Percentiles rank a stretch among this genome's conserved stretches.
These are phyloP conservation scores for Asterochloris sp. DNA, from an alignment of 139 green algal genomes.

Conservation along the genomic window DNA sequence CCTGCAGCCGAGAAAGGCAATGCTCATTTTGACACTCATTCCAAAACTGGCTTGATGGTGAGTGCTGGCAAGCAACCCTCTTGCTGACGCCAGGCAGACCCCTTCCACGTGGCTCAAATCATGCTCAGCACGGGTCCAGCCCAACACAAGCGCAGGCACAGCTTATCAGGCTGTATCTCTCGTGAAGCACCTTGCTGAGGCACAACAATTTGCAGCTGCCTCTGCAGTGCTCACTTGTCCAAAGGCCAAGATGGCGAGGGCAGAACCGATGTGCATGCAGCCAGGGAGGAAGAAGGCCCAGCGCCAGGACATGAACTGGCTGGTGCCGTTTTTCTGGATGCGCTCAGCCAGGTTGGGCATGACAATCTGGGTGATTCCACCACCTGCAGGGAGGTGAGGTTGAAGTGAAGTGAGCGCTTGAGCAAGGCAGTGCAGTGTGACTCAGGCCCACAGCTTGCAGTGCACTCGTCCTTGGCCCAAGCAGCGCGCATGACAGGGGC, in stretches of 20 bases:
- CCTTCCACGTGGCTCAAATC: not conserved
- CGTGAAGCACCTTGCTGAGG: too few species aligned
- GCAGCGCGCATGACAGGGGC: not conserved
- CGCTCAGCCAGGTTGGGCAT: slow-evolving; percentile 86
- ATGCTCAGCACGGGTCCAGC: not conserved
- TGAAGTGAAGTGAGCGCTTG: not conserved
- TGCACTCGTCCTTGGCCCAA: too few species aligned
- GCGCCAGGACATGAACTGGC: slow-evolving; percentile 76
- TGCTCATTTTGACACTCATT: not conserved
- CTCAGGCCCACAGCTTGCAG: not conserved
- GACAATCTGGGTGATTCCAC: slow-evolving; percentile 85
- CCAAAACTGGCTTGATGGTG: not conserved
- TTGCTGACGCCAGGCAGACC: not conserved
- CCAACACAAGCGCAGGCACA: too few species aligned
- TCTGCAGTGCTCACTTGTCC: slow-evolving; percentile 24
- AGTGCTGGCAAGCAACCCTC: too few species aligned
- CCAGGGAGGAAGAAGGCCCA: slow-evolving; percentile 87
- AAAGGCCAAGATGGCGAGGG: slow-evolving; percentile 52
- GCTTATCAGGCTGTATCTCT: too few species aligned
- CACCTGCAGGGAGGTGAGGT: slow-evolving; percentile 32
- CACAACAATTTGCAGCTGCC: too few species aligned
- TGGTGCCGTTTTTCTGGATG: slow-evolving; percentile 29
- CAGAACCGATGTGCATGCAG: slow-evolving; percentile 65
- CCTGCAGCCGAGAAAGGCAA: slow-evolving; percentile 37
- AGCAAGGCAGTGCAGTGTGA: not conserved